Evolutionary conservation across 768 basidiomycete species (phyloP).

Genomic region (Sistotremastrum suecicum): DNA sequence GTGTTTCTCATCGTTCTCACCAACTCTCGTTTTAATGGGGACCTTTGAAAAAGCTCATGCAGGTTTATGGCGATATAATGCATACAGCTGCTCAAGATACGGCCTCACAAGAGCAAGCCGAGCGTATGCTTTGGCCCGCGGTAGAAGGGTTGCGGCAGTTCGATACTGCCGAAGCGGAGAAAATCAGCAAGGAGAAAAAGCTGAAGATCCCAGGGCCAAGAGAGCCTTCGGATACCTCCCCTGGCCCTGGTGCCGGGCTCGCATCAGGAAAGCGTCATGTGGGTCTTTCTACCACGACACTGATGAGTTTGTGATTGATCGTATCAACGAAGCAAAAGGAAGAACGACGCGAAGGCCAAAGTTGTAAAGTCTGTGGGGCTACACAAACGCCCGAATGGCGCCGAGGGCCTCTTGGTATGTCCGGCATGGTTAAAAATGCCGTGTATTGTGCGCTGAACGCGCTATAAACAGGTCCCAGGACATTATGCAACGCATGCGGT

Average conservation of each 20-base stretch:
- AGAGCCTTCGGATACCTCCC: not conserved
- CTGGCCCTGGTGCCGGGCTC: not conserved
- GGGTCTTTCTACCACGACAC: not conserved
- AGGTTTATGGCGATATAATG: no score
- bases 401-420: constrained; percentile 64
- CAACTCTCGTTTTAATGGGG: no score
- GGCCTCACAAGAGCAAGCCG: no score
- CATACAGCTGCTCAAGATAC: no score
- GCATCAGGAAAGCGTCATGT: constrained; percentile 13
- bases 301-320: not conserved
- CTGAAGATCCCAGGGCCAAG: constrained; percentile 4
- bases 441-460: constrained; percentile 2
- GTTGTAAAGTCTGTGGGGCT: constrained; percentile 67
- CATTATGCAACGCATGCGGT: constrained; percentile 76
- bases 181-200: constrained; percentile 8
- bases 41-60: no score
- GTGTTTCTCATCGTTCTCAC: no score
- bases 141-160: no score
- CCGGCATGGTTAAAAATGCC: not conserved
- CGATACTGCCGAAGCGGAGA: no score
- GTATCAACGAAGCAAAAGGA: constrained; percentile 7
- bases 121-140: no score
- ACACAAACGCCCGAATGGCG: constrained; percentile 85
- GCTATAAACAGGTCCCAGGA: constrained; percentile 48
- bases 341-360: constrained; percentile 48